Percentiles rank a stretch among this genome's conserved stretches.
These are phyloP conservation scores for Teratosphaeria destructans DNA, from an alignment of 2,329 filamentous ascomycete species.

Conservation along the genomic window DNA sequence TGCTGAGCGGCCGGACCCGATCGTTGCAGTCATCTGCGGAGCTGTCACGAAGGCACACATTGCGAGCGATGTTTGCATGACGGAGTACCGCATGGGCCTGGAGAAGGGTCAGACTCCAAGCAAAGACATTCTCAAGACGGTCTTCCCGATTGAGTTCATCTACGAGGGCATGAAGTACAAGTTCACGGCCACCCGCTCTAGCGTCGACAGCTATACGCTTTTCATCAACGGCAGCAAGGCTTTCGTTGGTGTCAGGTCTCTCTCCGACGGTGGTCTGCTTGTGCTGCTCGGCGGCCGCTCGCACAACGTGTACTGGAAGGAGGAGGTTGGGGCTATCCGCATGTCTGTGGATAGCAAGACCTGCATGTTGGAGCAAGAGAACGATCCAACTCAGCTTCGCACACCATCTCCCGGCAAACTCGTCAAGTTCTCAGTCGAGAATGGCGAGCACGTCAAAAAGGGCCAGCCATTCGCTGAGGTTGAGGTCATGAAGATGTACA, in stretches of 20 bases:
- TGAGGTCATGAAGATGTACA: slow-evolving; percentile 99
- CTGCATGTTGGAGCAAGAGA: slow-evolving; percentile 94
- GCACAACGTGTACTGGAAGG: slow-evolving; percentile 99
- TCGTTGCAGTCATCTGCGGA: slow-evolving; percentile 89
- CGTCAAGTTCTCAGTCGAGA: slow-evolving; percentile 95
- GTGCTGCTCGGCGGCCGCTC: slow-evolving; percentile 84
- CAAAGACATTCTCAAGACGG: slow-evolving; percentile 94
- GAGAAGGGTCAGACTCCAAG: slow-evolving; percentile 96
- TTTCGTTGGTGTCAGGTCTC: slow-evolving; percentile 79
- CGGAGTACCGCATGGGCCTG: slow-evolving; percentile 75
- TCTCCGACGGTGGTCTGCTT: slow-evolving; percentile 87
- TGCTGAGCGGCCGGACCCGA: slow-evolving; percentile 85
- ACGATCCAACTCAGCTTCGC: slow-evolving; percentile 92
- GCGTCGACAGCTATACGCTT: slow-evolving; percentile 85
- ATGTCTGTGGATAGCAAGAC: slow-evolving; percentile 97
- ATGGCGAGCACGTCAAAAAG: slow-evolving; percentile 83
- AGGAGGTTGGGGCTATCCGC: slow-evolving; percentile 91
- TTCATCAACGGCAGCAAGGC: slow-evolving; percentile 99
- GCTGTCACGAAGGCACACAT: slow-evolving; percentile 91
- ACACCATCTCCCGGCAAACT: slow-evolving; percentile 94
- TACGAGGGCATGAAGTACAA: slow-evolving; percentile 96
- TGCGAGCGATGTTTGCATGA: slow-evolving; percentile 79
- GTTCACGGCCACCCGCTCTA: slow-evolving; percentile 91
- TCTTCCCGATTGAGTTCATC: slow-evolving; percentile 97
- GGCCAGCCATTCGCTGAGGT: slow-evolving; percentile 93